Conservation (phyloP, 768 basidiomycete species). For the Pleurotus platypus region DNA sequence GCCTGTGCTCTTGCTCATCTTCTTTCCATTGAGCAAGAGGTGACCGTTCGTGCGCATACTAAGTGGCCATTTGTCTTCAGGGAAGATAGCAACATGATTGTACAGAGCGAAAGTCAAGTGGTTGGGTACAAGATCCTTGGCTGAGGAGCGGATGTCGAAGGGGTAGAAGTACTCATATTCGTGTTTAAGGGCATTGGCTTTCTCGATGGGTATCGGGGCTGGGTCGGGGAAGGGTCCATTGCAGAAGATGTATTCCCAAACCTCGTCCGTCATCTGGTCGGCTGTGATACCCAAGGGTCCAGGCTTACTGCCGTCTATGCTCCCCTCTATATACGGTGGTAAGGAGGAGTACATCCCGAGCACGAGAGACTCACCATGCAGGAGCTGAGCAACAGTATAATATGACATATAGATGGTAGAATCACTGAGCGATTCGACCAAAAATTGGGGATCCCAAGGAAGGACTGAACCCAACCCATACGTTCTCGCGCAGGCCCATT, state of each 20-base stretch:
- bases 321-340: constrained; percentile 41
- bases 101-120: constrained; percentile 93
- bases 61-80: constrained; percentile 83
- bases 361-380: constrained; percentile 65
- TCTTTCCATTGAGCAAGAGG: constrained; percentile 95
- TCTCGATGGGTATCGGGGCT: constrained; percentile 66
- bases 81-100: constrained; percentile 94
- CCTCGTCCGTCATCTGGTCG: constrained; percentile 95
- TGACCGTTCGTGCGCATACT: constrained; percentile 96
- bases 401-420: constrained; percentile 99
- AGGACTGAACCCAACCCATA: constrained; percentile 94
- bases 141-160: constrained; percentile 96
- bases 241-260: constrained; percentile 93
- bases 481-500: constrained; percentile 99
- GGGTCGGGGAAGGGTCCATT: constrained; percentile 70
- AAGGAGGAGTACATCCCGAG: neutral
- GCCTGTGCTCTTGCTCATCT: constrained; percentile 98
- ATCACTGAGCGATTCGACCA: constrained; percentile 95
- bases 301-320: constrained; percentile 72
- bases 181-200: constrained; percentile 80
- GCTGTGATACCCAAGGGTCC: constrained; percentile 84
- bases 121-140: constrained; percentile 95
- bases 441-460: constrained; percentile 95
- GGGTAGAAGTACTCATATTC: constrained; percentile 98
- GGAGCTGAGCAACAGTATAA: constrained; percentile 88